Evolutionary conservation across 768 basidiomycete genomes (phyloP), one percentile per base, ranked within the genome.

Genomic region (Dacryopinax primogenitus): DNA sequence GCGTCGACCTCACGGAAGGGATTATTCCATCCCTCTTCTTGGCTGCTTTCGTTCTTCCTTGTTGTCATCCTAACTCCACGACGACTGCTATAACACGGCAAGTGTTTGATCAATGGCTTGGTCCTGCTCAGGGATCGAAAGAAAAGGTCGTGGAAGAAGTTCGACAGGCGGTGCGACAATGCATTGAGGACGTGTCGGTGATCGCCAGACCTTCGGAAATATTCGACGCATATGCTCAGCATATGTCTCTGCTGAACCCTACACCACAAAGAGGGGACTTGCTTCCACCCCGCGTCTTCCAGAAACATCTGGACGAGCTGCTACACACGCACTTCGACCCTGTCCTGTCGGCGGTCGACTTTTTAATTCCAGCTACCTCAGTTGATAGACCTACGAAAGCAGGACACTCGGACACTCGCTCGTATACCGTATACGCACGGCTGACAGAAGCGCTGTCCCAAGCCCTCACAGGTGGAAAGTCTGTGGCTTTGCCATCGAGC

Each of bases 391-490:
- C 34, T 36, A 18, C 11, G 12, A 15, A 12, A 26, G 7, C 58
- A 35, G 66, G 36, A 41, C 68, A 65, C 18, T 75, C 68, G 33
- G 77, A 92, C 68, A 70, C 70, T 21, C 74, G 76, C 16, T 86
- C 87, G 0, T 83, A 83, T 65, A 80, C 84, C 0, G 69, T 78
- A 1, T 91, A 92, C 71, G 83, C 85, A 1, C 83, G 92, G 18
- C 76, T 79, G 3, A 78, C 84, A 13, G 73, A 74, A 35, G 84
- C 84, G 0, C 73, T 90, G 3, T 73, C 90, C 1, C 76, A 80
- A 0, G 72, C 83, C 30, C 77, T 90, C 65, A 69, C 76, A 3
- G 76, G 90, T 68, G 83, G 90, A 36, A 76, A 81, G n/a, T 58
- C 51, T 3, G 51, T 58, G 3, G 11, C 51, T 67, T 81, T 1